A percentile compares a stretch with the other conserved stretches of the same genome.
These are phyloP conservation scores for Macroventuria anomochaeta DNA, from an alignment of 2,329 filamentous ascomycete genomes.

Conservation along the genomic window DNA sequence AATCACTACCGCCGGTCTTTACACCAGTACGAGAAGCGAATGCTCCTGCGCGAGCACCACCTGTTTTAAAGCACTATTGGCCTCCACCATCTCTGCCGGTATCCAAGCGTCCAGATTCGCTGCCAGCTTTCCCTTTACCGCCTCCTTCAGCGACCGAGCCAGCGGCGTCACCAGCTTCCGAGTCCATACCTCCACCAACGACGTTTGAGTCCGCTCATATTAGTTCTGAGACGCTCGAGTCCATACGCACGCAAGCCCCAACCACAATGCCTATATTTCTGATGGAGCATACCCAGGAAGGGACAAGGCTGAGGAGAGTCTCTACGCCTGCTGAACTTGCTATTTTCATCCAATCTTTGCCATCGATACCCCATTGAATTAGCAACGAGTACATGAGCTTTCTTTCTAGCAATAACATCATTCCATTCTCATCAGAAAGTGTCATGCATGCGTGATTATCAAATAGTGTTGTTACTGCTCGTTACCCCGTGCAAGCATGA, in stretches of 20 bases:
- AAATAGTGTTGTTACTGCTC: no score
- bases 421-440: background rate
- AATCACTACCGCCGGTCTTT: background rate
- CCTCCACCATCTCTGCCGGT: background rate
- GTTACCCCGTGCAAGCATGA: no score
- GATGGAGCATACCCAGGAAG: conserved; percentile 7
- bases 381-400: background rate
- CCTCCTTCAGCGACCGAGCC: background rate
- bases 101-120: background rate
- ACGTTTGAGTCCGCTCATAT: background rate
- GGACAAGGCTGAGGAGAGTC: conserved; percentile 8
- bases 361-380: conserved; percentile 20
- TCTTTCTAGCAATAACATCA: background rate
- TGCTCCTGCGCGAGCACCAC: background rate
- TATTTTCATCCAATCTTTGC: conserved; percentile 14
- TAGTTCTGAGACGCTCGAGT: background rate
- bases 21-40: background rate
- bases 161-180: background rate
- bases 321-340: conserved; percentile 17
- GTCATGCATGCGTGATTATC: no score
- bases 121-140: background rate
- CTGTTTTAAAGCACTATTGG: conserved; percentile 12
- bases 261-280: conserved; percentile 12
- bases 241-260: conserved; percentile 1
- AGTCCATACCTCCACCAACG: background rate